Percentiles rank a stretch among this genome's conserved stretches.
Evolutionary conservation across 768 basidiomycete species (phyloP).

Genomic region (Boletus edulis): DNA sequence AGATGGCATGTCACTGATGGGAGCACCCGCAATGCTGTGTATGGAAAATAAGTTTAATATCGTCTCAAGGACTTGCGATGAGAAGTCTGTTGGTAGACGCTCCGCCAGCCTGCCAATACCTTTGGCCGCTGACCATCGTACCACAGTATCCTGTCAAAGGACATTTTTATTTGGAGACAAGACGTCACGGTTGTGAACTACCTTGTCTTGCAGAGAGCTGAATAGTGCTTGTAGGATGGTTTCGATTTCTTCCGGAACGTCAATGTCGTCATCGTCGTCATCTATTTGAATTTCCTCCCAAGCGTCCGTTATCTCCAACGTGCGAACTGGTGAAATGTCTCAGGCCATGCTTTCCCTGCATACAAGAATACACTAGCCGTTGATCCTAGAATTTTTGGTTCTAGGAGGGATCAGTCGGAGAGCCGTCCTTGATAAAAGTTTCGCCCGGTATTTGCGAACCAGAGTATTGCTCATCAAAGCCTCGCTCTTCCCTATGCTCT

Average conservation of each 20-base stretch:
- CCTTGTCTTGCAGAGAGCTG: slow-evolving; percentile 75
- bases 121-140: slow-evolving; percentile 94
- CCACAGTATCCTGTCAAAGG: slow-evolving; percentile 75
- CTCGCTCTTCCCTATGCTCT: slow-evolving; percentile 39
- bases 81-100: slow-evolving; percentile 72
- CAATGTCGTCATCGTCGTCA: slow-evolving; percentile 43
- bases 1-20: slow-evolving; percentile 67
- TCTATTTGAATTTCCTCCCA: slow-evolving; percentile 9
- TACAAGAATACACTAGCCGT: slow-evolving; percentile 35
- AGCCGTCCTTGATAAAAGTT: slow-evolving; percentile 65
- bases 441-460: slow-evolving; percentile 65
- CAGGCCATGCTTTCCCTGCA: slow-evolving; percentile 25
- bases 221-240: slow-evolving; percentile 70
- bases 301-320: slow-evolving; percentile 18
- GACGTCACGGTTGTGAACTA: slow-evolving; percentile 28
- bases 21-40: slow-evolving; percentile 63
- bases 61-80: slow-evolving; percentile 79
- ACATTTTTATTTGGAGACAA: not conserved
- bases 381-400: slow-evolving; percentile 35
- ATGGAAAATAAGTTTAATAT: slow-evolving; percentile 74
- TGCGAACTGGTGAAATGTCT: slow-evolving; percentile 23
- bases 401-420: slow-evolving; percentile 58
- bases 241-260: slow-evolving; percentile 82
- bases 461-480: slow-evolving; percentile 55
- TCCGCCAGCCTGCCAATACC: slow-evolving; percentile 83